A percentile compares a stretch with the other conserved stretches of the same genome.
These are phyloP conservation scores for Starmera amethionina DNA, from an alignment of 805 yeast genomes.

Conservation along the genomic window DNA sequence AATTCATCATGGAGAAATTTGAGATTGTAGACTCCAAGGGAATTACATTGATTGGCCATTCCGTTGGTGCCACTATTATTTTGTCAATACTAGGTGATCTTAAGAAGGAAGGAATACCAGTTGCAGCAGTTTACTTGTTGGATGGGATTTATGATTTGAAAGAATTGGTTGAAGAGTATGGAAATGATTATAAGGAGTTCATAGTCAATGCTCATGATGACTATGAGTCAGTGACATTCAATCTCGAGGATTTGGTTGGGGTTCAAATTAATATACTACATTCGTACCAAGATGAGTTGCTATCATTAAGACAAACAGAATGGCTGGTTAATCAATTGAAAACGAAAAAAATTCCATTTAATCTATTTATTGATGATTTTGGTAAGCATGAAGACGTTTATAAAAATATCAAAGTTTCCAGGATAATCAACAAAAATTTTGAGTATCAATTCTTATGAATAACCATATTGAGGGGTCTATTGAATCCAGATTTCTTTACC, in stretches of 20 bases:
- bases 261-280: conserved; percentile 37
- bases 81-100: conserved; percentile 5
- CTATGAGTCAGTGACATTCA: conserved; percentile 12
- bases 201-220: conserved; percentile 48
- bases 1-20: conserved; percentile 11
- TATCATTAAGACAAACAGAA: conserved; percentile 40
- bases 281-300: conserved; percentile 57
- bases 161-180: conserved; percentile 45
- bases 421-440: not conserved
- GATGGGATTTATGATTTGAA: conserved; percentile 65
- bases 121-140: conserved; percentile 27
- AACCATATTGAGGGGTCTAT: not conserved
- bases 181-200: conserved; percentile 43
- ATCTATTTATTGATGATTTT: conserved; percentile 25
- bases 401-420: conserved; percentile 13
- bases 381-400: conserved; percentile 66
- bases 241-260: not conserved
- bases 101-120: conserved; percentile 1
- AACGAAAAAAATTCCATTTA: conserved; percentile 7
- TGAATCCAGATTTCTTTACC: conserved; percentile 61
- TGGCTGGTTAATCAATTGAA: conserved; percentile 27
- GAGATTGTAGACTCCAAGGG: conserved; percentile 2
- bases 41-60: conserved; percentile 51
- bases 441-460: not conserved
- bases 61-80: conserved; percentile 61